Evolutionary conservation across 2,329 filamentous ascomycete species (phyloP).

Genomic region (Talaromyces pinophilus): DNA sequence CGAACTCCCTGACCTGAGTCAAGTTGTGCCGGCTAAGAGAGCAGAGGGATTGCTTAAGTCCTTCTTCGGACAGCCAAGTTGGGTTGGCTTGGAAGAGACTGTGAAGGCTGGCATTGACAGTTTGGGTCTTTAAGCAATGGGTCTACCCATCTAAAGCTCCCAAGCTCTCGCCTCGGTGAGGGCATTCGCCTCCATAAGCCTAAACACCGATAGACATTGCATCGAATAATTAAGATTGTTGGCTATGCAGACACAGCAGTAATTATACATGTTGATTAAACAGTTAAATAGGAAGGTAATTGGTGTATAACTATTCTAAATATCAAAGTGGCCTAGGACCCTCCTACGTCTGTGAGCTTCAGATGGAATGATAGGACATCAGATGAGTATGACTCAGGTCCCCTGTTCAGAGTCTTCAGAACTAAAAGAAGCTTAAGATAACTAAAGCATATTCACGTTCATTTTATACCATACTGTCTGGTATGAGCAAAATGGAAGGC

Average conservation of each 20-base stretch:
- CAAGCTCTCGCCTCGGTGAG: not conserved
- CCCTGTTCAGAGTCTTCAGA: too few species aligned
- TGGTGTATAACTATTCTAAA: not conserved
- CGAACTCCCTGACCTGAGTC: slow-evolving; percentile 30
- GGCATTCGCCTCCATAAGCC: not conserved
- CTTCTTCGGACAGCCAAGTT: slow-evolving; percentile 33
- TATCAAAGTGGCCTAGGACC: not conserved
- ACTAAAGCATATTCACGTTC: too few species aligned
- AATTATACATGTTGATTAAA: not conserved
- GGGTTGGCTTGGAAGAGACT: slow-evolving; percentile 33
- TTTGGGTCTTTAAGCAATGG: not conserved
- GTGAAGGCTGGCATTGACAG: slow-evolving; percentile 19
- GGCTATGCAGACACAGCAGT: not conserved
- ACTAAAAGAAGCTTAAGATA: too few species aligned
- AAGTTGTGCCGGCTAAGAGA: slow-evolving; percentile 28
- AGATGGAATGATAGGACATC: not conserved
- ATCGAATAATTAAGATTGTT: not conserved
- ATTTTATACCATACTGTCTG: too few species aligned
- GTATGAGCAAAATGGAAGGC: too few species aligned
- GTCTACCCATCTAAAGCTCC: not conserved
- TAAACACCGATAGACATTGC: not conserved
- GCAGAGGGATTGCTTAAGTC: slow-evolving; percentile 34
- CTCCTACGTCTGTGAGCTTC: not conserved
- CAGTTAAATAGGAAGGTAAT: not conserved
- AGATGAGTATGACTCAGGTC: not conserved